These are phyloP conservation scores for Linnemannia hyalina DNA, from an alignment of 192 early-diverging fungal genomes.

Conservation along the genomic window DNA sequence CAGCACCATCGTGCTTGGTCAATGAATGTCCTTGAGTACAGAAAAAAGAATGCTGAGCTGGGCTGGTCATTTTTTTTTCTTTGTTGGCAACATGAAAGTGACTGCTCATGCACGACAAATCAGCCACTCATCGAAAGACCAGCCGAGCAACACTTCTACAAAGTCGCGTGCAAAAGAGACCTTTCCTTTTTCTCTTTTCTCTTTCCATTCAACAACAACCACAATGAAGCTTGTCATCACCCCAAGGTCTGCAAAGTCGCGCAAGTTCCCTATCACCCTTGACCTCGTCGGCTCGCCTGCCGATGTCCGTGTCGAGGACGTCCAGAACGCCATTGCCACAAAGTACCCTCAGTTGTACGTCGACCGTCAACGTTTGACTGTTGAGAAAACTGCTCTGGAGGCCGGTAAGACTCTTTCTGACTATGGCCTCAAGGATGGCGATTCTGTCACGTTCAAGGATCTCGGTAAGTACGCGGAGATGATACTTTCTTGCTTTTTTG, in stretches of 20 bases:
- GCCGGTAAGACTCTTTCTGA: conserved; percentile 69
- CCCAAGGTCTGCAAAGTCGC: conserved; percentile 56
- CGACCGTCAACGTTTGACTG: conserved; percentile 85
- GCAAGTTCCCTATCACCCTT: conserved; percentile 68
- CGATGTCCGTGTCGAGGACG: conserved; percentile 75
- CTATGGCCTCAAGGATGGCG: conserved; percentile 74
- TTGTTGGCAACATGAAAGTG: background rate
- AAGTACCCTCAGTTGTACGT: conserved; percentile 74
- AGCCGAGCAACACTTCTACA: background rate
- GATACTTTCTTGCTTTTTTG: background rate
- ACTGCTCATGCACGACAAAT: background rate
- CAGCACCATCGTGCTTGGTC: conserved; percentile 44
- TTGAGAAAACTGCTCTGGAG: conserved; percentile 71
- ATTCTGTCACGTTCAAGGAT: conserved; percentile 77
- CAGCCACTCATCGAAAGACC: background rate
- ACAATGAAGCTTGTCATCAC: conserved; percentile 69
- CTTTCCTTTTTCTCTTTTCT: conserved; percentile 2
- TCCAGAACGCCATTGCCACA: conserved; percentile 76
- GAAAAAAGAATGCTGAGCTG: background rate
- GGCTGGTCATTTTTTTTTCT: background rate
- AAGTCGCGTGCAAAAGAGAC: background rate
- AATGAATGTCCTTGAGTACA: background rate
- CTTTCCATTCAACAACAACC: background rate
- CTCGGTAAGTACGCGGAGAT: conserved; percentile 53
- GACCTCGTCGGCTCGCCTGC: conserved; percentile 66